Evolutionary conservation across 345 rosid species (phyloP).

Genomic region (Euclidium syriacum): DNA sequence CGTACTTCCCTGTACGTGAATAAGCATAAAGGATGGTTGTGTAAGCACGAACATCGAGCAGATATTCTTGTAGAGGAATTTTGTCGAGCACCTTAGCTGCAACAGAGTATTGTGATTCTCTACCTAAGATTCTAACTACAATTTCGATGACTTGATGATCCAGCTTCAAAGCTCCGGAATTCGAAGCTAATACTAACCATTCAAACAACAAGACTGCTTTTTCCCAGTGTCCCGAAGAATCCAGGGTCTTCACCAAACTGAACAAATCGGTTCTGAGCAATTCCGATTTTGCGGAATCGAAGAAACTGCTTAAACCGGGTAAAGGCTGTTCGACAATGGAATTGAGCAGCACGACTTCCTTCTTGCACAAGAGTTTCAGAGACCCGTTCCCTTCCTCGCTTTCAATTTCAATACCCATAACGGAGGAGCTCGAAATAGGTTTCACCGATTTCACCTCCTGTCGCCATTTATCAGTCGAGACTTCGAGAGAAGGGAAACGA

Average conservation of each 20-base stretch:
- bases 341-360: slow-evolving; percentile 42
- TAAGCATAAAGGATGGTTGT: slow-evolving; percentile 67
- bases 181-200: slow-evolving; percentile 45
- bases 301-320: slow-evolving; percentile 41
- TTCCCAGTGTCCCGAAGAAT: slow-evolving; percentile 62
- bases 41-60: slow-evolving; percentile 67
- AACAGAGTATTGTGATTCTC: slow-evolving; percentile 63
- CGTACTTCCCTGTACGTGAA: slow-evolving; percentile 58
- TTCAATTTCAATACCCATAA: slow-evolving; percentile 22
- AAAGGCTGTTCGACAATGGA: slow-evolving; percentile 53
- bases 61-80: slow-evolving; percentile 52
- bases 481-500: slow-evolving; percentile 42
- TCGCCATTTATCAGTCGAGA: slow-evolving; percentile 31
- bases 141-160: slow-evolving; percentile 54
- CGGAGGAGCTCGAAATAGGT: slow-evolving; percentile 30
- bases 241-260: slow-evolving; percentile 59
- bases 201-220: slow-evolving; percentile 65
- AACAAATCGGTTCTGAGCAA: slow-evolving; percentile 58
- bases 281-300: slow-evolving; percentile 45
- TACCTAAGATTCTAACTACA: slow-evolving; percentile 66
- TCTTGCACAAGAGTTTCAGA: slow-evolving; percentile 44
- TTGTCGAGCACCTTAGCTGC: slow-evolving; percentile 67
- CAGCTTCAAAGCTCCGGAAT: slow-evolving; percentile 31
- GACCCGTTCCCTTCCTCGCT: slow-evolving; percentile 33
- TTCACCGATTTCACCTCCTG: slow-evolving; percentile 19